Evolutionary conservation across 2,329 filamentous ascomycete species (phyloP), one percentile per base, ranked within the genome.

Genomic region (Nakataea oryzae): DNA sequence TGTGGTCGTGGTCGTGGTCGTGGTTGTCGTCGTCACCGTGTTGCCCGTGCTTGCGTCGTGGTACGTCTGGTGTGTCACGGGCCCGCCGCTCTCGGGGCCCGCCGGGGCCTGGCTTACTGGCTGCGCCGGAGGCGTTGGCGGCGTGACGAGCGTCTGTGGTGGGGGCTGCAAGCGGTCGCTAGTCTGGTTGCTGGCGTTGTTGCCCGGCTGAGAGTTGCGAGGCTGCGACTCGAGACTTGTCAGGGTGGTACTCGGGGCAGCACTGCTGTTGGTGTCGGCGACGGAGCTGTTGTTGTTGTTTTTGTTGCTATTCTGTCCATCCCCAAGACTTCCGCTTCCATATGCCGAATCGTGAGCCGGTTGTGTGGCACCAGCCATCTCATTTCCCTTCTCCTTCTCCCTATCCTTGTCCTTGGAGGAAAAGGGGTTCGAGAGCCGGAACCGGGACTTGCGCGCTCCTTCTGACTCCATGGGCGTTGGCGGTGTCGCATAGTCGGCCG

Each of bases 391-490:
- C 14, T 26, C 21, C 17, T 8, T 50, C 54, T 60, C 58, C 41
- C 54, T 56, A 13, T 28, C 54, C 24, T 29, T 60, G 8, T 24
- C 41, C 41, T 30, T 34, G 24, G 26, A 41, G 14, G 58, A 60
- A 54, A 60, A 60, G 1, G 58, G 58, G 27, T 60, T 60, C 27
- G 58, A 60, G 6, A 60, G 58, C 27, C 58, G 28, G 28, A 60
- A 60, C 3, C 28, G 47, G 26, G 58, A 27, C 28, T 60, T 60
- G 34, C 28, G 47, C 21, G 32, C 57, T 24, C 30, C 41, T 30
- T 41, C 57, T 12, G 57, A 13, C 34, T 60, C 58, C 34, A 60
- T 60, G 8, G 58, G 13, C 13, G 58, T n/a, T 2, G 58, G 2
- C n/a, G 34, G 58, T 13, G 14, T 12, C 3, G 34, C 21, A 3